Conservation (phyloP, 1,284 basidiomycete species). For the Apiotrichum akiyoshidainum region DNA sequence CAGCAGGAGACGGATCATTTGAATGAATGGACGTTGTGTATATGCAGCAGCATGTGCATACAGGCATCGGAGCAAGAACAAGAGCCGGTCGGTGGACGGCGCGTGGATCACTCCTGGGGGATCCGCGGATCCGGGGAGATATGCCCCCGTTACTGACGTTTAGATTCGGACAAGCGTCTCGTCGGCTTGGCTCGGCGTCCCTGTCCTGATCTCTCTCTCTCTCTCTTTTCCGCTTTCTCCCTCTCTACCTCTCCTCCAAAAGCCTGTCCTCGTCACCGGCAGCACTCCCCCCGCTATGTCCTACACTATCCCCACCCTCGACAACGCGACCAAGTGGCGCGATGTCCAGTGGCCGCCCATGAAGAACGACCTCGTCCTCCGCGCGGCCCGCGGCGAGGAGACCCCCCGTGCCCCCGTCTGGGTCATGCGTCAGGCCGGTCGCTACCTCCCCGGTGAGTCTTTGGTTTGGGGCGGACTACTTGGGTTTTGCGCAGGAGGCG, state of each 20-base stretch:
- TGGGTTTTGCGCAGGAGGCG: too few relatives aligned
- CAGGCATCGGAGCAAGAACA: too few relatives aligned
- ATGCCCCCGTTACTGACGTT: not conserved
- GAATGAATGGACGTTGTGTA: too few relatives aligned
- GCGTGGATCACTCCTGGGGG: not conserved
- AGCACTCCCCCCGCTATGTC: slow-evolving; percentile 12
- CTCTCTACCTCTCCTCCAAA: not conserved
- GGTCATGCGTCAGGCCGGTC: slow-evolving; percentile 98
- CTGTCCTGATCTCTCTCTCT: too few relatives aligned
- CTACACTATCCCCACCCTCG: slow-evolving; percentile 30
- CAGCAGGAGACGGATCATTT: too few relatives aligned
- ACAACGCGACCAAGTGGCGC: slow-evolving; percentile 31
- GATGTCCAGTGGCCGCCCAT: slow-evolving; percentile 57
- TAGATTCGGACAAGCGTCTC: too few relatives aligned
- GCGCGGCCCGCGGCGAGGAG: slow-evolving; percentile 81
- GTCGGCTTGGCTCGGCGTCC: too few relatives aligned
- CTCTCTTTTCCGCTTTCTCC: not conserved
- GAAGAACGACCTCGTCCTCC: slow-evolving; percentile 83
- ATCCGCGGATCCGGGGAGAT: too few relatives aligned
- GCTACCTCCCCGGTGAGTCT: slow-evolving; percentile 84
- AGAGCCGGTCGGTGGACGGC: too few relatives aligned
- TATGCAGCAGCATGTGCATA: too few relatives aligned
- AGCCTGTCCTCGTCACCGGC: not conserved
- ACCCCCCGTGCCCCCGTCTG: slow-evolving; percentile 93
- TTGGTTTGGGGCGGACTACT: not conserved